These are phyloP conservation scores for Torulaspora franciscae DNA, from an alignment of 805 yeast genomes.

Conservation along the genomic window DNA sequence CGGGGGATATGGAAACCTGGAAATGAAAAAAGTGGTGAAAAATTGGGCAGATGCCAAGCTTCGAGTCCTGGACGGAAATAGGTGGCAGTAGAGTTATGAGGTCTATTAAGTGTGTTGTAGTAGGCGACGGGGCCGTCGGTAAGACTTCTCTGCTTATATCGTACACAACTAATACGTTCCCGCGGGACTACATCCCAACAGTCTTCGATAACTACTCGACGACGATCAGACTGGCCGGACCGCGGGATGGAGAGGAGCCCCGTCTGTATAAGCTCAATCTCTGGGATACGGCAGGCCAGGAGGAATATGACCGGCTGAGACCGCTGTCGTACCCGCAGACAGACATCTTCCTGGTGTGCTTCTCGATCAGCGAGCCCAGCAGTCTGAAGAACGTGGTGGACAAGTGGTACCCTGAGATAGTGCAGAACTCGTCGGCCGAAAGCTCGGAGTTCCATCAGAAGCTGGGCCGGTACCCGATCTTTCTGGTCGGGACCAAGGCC, in stretches of 20 bases:
- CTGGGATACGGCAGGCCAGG: slow-evolving; percentile 97
- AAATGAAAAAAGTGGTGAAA: background rate
- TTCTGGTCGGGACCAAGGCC: slow-evolving; percentile 82
- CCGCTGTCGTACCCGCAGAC: slow-evolving; percentile 92
- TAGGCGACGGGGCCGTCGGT: slow-evolving; percentile 95
- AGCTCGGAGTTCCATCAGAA: slow-evolving; percentile 19
- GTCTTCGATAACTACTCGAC: slow-evolving; percentile 91
- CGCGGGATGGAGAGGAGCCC: slow-evolving; percentile 37
- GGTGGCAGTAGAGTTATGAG: slow-evolving; percentile 45
- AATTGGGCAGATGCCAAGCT: background rate
- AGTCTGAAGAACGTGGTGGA: slow-evolving; percentile 75
- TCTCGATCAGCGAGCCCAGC: slow-evolving; percentile 75
- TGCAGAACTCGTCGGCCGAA: slow-evolving; percentile 71
- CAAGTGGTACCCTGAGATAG: slow-evolving; percentile 83
- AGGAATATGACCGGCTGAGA: slow-evolving; percentile 83
- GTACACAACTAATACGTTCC: slow-evolving; percentile 88
- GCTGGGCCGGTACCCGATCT: slow-evolving; percentile 40
- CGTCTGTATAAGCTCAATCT: slow-evolving; percentile 79
- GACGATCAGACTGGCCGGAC: slow-evolving; percentile 51
- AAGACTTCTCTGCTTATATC: slow-evolving; percentile 84
- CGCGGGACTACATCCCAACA: slow-evolving; percentile 90
- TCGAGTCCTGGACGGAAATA: background rate
- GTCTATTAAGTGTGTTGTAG: slow-evolving; percentile 86
- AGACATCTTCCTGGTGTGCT: slow-evolving; percentile 80
- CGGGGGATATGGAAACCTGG: no score